phyloP scores from a whole-genome alignment of 2,329 filamentous ascomycete genomes.

The Aspergillus sclerotialis region DNA sequence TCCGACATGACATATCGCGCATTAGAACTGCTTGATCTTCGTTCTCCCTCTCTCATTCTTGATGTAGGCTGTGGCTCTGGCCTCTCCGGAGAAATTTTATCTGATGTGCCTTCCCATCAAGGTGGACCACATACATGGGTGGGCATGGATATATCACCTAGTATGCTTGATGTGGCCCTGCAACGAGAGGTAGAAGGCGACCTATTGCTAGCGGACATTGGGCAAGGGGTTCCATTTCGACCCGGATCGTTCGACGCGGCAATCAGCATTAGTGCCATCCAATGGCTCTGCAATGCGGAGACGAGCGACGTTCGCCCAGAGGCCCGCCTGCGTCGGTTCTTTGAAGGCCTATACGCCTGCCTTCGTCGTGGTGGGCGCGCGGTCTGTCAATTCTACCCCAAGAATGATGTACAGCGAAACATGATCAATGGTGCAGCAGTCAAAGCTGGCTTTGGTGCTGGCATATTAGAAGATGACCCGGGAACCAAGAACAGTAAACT shows the following conservation, averaged over 20 bases:
- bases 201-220: conserved; percentile 88
- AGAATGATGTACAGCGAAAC: conserved; percentile 81
- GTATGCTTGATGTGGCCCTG: conserved; percentile 94
- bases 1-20: conserved; percentile 90
- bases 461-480: conserved; percentile 88
- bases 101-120: conserved; percentile 58
- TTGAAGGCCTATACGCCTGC: conserved; percentile 82
- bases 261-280: conserved; percentile 90
- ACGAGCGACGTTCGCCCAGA: conserved; percentile 74
- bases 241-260: conserved; percentile 90
- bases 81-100: conserved; percentile 88
- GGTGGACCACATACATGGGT: conserved; percentile 90
- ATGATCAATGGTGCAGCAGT: conserved; percentile 92
- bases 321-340: conserved; percentile 75
- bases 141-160: conserved; percentile 91
- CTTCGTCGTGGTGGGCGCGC: conserved; percentile 78
- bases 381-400: conserved; percentile 97
- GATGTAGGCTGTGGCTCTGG: conserved; percentile 96
- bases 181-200: conserved; percentile 91
- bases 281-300: conserved; percentile 97
- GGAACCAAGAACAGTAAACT: conserved; percentile 95
- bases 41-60: conserved; percentile 76
- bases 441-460: conserved; percentile 89
- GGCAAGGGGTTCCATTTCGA: conserved; percentile 90
- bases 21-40: conserved; percentile 80